A percentile compares a stretch with the other conserved stretches of the same genome.
Evolutionary conservation across 495 filamentous ascomycete genomes (phyloP).

Genomic region (Penicillium soppii): DNA sequence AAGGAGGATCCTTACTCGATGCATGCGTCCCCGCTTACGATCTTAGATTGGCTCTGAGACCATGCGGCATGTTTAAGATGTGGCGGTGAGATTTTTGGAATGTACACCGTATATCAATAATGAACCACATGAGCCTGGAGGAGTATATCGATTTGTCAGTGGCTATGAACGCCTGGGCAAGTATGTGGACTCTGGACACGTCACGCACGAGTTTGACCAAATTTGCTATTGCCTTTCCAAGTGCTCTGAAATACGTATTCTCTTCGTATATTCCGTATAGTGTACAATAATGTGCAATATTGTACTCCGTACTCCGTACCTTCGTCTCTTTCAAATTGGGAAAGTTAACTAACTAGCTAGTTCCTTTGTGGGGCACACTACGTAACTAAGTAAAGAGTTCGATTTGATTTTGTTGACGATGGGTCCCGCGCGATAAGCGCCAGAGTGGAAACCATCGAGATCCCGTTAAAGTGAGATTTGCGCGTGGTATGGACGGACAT

Average conservation of each 20-base stretch:
- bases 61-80: conserved; percentile 1
- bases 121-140: background rate
- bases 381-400: background rate
- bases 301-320: too few relatives aligned
- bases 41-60: conserved; percentile 13
- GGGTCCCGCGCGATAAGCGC: conserved; percentile 7
- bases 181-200: background rate
- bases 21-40: conserved; percentile 5
- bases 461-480: background rate
- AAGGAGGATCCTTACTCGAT: conserved; percentile 12
- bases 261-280: too few relatives aligned
- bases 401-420: background rate
- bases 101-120: background rate
- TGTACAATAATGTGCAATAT: too few relatives aligned
- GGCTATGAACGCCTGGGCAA: background rate
- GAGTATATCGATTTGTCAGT: background rate
- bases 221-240: too few relatives aligned
- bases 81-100: conserved; percentile 16
- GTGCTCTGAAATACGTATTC: too few relatives aligned
- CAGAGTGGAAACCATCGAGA: background rate
- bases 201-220: too few relatives aligned
- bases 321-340: too few relatives aligned
- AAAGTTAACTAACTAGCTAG: too few relatives aligned
- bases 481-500: background rate
- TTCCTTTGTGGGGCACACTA: background rate